Base-by-base conservation (phyloP, 176 grass and related monocot genomes). In the Ampelocalamus luodianensis region DNA sequence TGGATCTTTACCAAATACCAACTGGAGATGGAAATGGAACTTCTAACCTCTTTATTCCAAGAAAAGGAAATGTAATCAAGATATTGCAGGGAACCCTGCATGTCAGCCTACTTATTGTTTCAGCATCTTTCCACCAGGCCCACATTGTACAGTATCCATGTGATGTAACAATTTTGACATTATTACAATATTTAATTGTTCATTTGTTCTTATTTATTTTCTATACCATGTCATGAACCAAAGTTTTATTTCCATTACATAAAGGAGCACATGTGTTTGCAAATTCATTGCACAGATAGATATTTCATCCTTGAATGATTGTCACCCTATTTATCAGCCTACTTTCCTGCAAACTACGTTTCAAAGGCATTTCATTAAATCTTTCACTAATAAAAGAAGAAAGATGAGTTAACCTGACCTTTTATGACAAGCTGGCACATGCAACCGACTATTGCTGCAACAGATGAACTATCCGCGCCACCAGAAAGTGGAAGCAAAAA, bases 391-490 rank as follows among this genome's bases (percentile, higher is more conserved):
- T 79, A 68, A 62, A 34, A 38, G 62, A 78, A 64, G 23, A 81
- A 87, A 34, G 3, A 64, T 10, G 24, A 40, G 27, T 83, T 79
- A 39, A 74, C 15, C 73, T 32, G 10, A 93, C 96, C 93, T 95
- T 91, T 98, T 82, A 95, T 70, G 17, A 98, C 93, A 55, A 98
- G 96, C 76, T 98, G 96, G 68, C 89, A 95, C 96, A 98, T 98
- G 89, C 93, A 95, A 23, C 96, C 96, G 17, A 98, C 93, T 76
- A 98, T 95, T 68, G 96, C 96, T 26, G 96, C 96, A 90, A 98
- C 96, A 48, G 93, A 87, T 59, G 96, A 98, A 93, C 96, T 98
- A 91, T 98, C 96, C 0, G 96, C 96, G 36, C 96, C 96, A 86
- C 95, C 96, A 63, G 96, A 45, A 46, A 46, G 91, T 58, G 96